These are phyloP conservation scores for Fraxinus floribunda DNA, from an alignment of 305 asterid species.

Conservation along the genomic window DNA sequence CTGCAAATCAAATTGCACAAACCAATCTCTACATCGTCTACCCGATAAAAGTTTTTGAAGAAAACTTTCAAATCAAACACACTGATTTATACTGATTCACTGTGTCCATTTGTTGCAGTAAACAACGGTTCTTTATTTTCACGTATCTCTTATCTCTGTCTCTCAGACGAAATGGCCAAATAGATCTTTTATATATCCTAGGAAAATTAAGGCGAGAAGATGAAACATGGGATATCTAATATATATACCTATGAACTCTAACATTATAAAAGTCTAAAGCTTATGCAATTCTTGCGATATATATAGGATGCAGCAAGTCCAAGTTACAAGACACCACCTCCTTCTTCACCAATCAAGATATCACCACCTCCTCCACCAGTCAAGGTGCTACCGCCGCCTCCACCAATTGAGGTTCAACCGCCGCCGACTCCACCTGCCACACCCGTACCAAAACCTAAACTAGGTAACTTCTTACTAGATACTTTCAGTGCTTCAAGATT, in stretches of 20 bases:
- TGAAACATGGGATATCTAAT: not conserved
- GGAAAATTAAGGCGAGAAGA: not conserved
- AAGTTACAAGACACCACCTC: not conserved
- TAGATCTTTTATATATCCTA: not conserved
- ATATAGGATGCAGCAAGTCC: slow-evolving; percentile 16
- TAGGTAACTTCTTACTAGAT: slow-evolving; percentile 32
- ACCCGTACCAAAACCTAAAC: slow-evolving; percentile 37
- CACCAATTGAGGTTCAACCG: not conserved
- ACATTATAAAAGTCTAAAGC: not conserved
- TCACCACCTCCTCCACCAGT: slow-evolving; percentile 18
- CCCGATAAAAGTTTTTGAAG: not conserved
- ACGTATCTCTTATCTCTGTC: not conserved
- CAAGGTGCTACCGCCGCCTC: too few species aligned
- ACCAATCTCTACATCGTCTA: not conserved
- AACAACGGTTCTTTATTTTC: not conserved
- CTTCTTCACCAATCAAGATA: not conserved
- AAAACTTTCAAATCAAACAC: not conserved
- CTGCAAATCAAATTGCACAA: not conserved
- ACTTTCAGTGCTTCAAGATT: not conserved
- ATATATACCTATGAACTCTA: not conserved
- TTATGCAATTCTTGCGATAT: not conserved
- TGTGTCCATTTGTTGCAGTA: not conserved
- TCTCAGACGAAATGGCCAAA: not conserved
- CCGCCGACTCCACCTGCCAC: slow-evolving; percentile 27
- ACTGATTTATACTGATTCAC: too few species aligned